Percentiles rank a stretch among this genome's conserved stretches.
Evolutionary conservation across 164 flowering plant species (phyloP).

Genomic region (Tetrastigma voinierianum): DNA sequence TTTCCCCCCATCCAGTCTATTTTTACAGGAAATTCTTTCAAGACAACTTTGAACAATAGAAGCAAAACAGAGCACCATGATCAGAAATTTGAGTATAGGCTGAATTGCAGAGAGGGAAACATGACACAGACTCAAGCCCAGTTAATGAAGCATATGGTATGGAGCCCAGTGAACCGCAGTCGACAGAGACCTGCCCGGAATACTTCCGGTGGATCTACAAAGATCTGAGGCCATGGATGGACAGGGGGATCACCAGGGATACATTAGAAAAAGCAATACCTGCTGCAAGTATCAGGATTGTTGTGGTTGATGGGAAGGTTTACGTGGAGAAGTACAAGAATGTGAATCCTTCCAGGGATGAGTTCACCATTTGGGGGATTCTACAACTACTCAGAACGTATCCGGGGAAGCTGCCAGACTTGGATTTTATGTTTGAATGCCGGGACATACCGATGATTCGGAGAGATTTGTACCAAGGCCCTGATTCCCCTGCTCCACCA

Average conservation of each 20-base stretch:
- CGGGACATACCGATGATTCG: conserved; percentile 34
- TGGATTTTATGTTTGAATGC: conserved; percentile 50
- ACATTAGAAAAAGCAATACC: conserved; percentile 31
- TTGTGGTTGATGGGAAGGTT: conserved; percentile 31
- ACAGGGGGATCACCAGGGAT: conserved; percentile 39
- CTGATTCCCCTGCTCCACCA: conserved; percentile 30
- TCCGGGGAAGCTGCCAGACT: conserved; percentile 43
- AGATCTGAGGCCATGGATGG: conserved; percentile 47
- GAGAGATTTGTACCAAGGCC: neutral
- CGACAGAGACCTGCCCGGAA: conserved; percentile 4
- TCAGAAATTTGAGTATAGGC: neutral
- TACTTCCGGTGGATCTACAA: conserved; percentile 61
- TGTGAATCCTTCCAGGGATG: conserved; percentile 36
- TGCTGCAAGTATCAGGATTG: conserved; percentile 38
- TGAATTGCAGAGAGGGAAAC: conserved; percentile 1
- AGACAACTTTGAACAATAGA: no score
- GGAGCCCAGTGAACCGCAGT: neutral
- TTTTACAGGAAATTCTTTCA: no score
- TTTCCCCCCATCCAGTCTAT: no score
- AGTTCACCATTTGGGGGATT: conserved; percentile 53
- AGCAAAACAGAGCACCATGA: neutral
- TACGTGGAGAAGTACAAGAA: conserved; percentile 33
- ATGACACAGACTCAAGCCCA: neutral
- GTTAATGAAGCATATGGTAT: neutral
- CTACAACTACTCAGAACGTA: conserved; percentile 45